phyloP scores from a whole-genome alignment of 768 basidiomycete species.

The Boletus huronensis region DNA sequence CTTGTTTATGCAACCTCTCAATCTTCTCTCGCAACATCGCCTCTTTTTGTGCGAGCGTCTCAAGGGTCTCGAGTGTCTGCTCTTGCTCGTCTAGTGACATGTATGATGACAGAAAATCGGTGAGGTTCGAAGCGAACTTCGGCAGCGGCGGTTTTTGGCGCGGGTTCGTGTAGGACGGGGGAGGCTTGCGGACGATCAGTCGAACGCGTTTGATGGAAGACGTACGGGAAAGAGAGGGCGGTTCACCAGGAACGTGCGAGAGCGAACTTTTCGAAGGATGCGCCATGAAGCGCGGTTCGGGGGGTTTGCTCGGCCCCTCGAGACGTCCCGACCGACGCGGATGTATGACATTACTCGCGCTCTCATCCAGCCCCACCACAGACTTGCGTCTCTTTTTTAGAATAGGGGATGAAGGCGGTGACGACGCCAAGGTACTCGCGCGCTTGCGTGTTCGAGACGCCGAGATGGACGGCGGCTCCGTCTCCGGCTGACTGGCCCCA shows the following conservation, averaged over 20 bases:
- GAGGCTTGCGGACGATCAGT: constrained; percentile 63
- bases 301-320: constrained; percentile 14
- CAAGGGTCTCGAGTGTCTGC: constrained; percentile 38
- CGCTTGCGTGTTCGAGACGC: constrained; percentile 25
- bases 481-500: constrained; percentile 1
- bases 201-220: constrained; percentile 55
- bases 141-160: constrained; percentile 58
- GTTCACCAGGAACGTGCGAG: not conserved
- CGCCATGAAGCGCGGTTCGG: not conserved
- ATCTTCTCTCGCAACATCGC: constrained; percentile 43
- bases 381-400: constrained; percentile 29
- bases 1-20: constrained; percentile 42
- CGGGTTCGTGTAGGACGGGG: constrained; percentile 60
- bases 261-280: not conserved
- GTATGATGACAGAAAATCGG: constrained; percentile 61
- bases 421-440: constrained; percentile 16
- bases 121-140: constrained; percentile 51
- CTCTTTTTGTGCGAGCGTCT: constrained; percentile 39
- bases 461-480: constrained; percentile 6
- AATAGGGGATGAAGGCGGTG: constrained; percentile 21
- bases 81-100: constrained; percentile 49
- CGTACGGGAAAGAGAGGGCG: constrained; percentile 9
- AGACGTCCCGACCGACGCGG: constrained; percentile 21
- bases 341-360: not conserved
- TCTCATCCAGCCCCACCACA: not conserved